A percentile compares a stretch with the other conserved stretches of the same genome.
phyloP scores from a whole-genome alignment of 805 yeast species.

The Nakazawaea pomicola region DNA sequence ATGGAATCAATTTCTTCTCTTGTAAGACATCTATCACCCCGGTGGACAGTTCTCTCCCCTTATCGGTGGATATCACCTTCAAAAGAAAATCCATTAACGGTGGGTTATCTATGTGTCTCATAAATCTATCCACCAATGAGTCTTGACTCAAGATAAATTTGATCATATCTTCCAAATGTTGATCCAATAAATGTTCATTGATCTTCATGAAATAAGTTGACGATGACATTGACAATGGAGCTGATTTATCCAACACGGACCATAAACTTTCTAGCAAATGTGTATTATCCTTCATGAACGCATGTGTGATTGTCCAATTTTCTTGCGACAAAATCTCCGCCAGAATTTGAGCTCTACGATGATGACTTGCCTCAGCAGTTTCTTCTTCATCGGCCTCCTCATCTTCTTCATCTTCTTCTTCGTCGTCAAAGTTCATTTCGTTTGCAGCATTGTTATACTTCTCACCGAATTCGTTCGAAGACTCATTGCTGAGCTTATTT shows the following conservation, averaged over 20 bases:
- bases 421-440: conserved; percentile 21
- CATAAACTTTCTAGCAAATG: conserved; percentile 67
- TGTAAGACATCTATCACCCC: conserved; percentile 78
- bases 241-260: conserved; percentile 66
- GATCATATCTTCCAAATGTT: conserved; percentile 76
- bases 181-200: conserved; percentile 83
- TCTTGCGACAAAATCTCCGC: conserved; percentile 89
- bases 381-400: conserved; percentile 27
- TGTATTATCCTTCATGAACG: conserved; percentile 67
- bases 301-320: conserved; percentile 90
- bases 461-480: conserved; percentile 20
- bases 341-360: conserved; percentile 57
- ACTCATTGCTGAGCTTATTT: conserved; percentile 27
- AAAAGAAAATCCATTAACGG: conserved; percentile 90
- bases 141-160: conserved; percentile 67
- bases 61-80: conserved; percentile 88
- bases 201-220: conserved; percentile 90
- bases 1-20: conserved; percentile 67
- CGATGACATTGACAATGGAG: conserved; percentile 65
- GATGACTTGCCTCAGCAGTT: conserved; percentile 28
- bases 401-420: conserved; percentile 19
- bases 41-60: conserved; percentile 73
- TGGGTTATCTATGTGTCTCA: conserved; percentile 86
- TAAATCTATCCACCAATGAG: conserved; percentile 70
- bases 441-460: conserved; percentile 12